Evolutionary conservation across 306 rosid genomes (phyloP), one percentile per base, ranked within the genome.

Genomic region (Lablab purpureus): DNA sequence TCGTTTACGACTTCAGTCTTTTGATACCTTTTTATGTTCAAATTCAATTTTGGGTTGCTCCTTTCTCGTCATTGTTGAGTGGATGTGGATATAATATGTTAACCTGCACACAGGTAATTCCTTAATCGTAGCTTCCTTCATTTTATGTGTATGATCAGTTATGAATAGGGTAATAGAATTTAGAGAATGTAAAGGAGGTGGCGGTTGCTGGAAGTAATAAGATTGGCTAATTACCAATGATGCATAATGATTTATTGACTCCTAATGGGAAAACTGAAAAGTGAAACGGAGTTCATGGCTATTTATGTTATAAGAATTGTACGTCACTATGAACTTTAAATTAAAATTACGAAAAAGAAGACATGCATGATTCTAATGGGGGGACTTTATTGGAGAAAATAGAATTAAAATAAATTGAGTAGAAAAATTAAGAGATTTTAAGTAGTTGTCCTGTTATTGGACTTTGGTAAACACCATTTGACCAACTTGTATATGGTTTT

Each of bases 81-180:
- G 65, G 59, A 12, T 40, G 22, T 21, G 46, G 28, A 74, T 68
- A 34, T 75, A 46, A 60, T 60, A 65, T 72, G 34, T 74, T 65
- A 45, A 54, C 50, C 37, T 49, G 28, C 21, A 75, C 40, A 76
- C 22, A 25, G 23, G 47, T 62, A n/a, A 3, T 43, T 43, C 49
- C 49, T 3, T 43, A 43, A 58, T 65, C 68, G 49, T 60, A 36
- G 55, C 55, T 67, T 75, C 67, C 71, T 56, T 75, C 81, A 45
- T 28, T 81, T 81, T 56, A 58, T 76, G 22, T 64, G 6, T 30
- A 22, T 64, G 41, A 30, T n/a, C 71, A 30, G 10, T 49, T 77
- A 81, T 8, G 70, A 21, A 75, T 46, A 67, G 28, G 47, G 25
- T 28, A 58, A 21, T 56, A 40, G 13, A 9, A 40, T 40, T 40